A percentile compares a stretch with the other conserved stretches of the same genome.
Evolutionary conservation across 257 asterid species (phyloP).

Genomic region (Solanum gracilifrons): DNA sequence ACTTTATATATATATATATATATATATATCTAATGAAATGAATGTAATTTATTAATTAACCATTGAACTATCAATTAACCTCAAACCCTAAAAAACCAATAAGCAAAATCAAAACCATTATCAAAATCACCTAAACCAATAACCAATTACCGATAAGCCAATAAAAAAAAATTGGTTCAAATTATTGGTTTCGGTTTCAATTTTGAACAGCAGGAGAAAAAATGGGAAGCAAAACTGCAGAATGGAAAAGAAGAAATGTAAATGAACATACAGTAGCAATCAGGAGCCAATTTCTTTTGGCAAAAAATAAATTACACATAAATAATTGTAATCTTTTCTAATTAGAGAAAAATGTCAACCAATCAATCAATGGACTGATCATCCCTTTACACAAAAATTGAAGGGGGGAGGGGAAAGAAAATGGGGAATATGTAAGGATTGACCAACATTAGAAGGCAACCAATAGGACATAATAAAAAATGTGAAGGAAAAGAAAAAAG

Average conservation of each 20-base stretch:
- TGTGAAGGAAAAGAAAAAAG: conserved; percentile 11
- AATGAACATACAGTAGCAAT: not conserved
- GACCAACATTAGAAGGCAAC: conserved; percentile 50
- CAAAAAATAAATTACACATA: not conserved
- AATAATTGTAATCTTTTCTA: conserved; percentile 1
- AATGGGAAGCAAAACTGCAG: not conserved
- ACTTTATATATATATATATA: not conserved
- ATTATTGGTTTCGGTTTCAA: not conserved
- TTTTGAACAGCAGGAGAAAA: not conserved
- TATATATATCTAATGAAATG: not conserved
- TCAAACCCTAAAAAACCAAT: not conserved
- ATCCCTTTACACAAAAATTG: conserved; percentile 94
- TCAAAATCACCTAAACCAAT: not conserved
- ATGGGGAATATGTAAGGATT: conserved; percentile 35
- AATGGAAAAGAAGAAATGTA: not conserved
- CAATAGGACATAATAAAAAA: conserved; percentile 17
- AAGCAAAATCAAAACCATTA: not conserved
- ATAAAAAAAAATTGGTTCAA: not conserved
- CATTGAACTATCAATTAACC: not conserved
- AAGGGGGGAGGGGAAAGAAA: conserved; percentile 30
- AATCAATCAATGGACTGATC: conserved; percentile 67
- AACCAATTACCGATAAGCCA: too few species aligned
- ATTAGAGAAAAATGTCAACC: conserved; percentile 16
- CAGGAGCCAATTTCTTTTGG: not conserved
- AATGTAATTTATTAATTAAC: not conserved